Base-by-base conservation (phyloP, 306 rosid genomes). In the Crotalaria pallida region DNA sequence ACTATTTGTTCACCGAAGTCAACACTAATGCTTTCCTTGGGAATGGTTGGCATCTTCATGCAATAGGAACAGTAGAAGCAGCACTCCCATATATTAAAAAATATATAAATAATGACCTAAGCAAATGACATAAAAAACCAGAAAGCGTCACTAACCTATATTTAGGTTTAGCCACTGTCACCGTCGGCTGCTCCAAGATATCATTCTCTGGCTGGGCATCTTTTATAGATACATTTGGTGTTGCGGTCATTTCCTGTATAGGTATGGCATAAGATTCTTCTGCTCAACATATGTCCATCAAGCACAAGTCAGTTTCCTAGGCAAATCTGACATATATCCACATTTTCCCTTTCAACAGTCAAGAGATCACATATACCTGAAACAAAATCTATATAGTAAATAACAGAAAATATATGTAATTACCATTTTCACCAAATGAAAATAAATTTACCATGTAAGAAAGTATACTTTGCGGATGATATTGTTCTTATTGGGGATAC, bases 1-100 rank as follows among this genome's bases (percentile, higher is more conserved):
- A 92, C 98, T 45, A 86, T 92, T 88, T 92, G 98, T 81, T 83
- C 96, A 43, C 98, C 98, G 51, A 86, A 92, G 8, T 89, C 87
- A 9, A 89, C 79, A 58, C 75, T 18, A 49, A 89, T 76, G 79
- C 72, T 76, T 58, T 85, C 65, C 67, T 81, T 81, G 24, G 86
- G 87, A 61, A 92, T 26, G 19, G 17, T 26, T 24, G 60, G 53
- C 10, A 43, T 24, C 58, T 21, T 50, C 48, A 7, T 40, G 26
- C 13, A 60, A 18, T 8, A 17, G 29, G 41, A 27, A 61, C 22
- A 38, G 29, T 11, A 49, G 24, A 18, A 60, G 17, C 7, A 56
- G n/a, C n/a, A n/a, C n/a, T n/a, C 22, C 21, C 5, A 55, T 2
- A 7, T 16, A 57, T 52, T 8, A 65, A 76, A n/a, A 65, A 76